Evolutionary conservation across 805 yeast species (phyloP).

Genomic region (Candida pini): DNA sequence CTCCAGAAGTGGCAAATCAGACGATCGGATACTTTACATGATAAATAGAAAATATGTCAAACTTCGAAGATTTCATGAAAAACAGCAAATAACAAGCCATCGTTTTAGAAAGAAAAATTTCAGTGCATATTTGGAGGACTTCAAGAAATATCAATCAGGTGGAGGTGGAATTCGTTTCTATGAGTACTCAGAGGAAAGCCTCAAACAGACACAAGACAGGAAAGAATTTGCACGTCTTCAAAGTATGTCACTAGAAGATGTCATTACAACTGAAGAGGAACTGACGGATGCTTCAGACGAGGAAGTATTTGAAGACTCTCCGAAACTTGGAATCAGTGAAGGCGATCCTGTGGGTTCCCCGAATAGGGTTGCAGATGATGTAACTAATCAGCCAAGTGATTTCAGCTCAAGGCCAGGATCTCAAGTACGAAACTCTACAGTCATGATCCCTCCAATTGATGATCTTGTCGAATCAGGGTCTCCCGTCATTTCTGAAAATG

Average conservation of each 20-base stretch:
- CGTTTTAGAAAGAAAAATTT: conserved; percentile 27
- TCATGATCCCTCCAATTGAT: not conserved
- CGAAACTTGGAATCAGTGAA: no score
- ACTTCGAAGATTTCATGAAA: conserved; percentile 22
- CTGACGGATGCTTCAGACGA: conserved; percentile 4
- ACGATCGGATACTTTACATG: conserved; percentile 22
- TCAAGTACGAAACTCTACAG: not conserved
- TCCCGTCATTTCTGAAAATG: not conserved
- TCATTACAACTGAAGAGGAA: conserved; percentile 14
- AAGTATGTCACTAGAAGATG: conserved; percentile 11
- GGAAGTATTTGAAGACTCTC: conserved; percentile 1
- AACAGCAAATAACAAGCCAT: conserved; percentile 21
- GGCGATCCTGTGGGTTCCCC: not conserved
- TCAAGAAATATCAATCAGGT: conserved; percentile 20
- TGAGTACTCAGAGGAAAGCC: conserved; percentile 18
- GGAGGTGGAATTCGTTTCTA: conserved; percentile 21
- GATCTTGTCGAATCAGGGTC: not conserved
- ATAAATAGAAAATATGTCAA: conserved; percentile 26
- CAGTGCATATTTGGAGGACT: conserved; percentile 24
- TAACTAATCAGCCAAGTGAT: not conserved
- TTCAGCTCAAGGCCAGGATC: not conserved
- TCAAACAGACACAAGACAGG: conserved; percentile 8
- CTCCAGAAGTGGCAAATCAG: conserved; percentile 17
- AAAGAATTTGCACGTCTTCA: conserved; percentile 9
- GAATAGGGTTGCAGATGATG: not conserved